phyloP scores from a whole-genome alignment of 2,329 filamentous ascomycete species.

The Arthrinium puccinioides region DNA sequence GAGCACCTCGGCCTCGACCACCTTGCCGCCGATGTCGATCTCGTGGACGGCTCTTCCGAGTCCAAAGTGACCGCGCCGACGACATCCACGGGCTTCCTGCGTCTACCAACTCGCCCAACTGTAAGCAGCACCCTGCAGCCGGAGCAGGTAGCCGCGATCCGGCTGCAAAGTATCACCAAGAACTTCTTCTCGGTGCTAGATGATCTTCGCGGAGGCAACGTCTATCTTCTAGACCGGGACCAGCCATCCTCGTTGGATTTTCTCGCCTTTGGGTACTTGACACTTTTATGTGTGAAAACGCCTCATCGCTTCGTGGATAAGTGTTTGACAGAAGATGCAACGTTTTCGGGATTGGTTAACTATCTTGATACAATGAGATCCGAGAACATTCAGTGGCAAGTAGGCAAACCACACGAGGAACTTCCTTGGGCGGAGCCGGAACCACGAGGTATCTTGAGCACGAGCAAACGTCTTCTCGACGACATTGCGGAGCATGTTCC shows the following conservation, averaged over 20 bases:
- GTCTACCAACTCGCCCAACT: slow-evolving; percentile 19
- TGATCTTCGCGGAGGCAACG: slow-evolving; percentile 48
- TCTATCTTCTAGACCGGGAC: slow-evolving; percentile 41
- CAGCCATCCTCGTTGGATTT: slow-evolving; percentile 66
- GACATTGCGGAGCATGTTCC: slow-evolving; percentile 23
- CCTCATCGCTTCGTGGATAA: slow-evolving; percentile 35
- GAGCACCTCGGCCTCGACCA: slow-evolving; percentile 62
- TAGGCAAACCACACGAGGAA: slow-evolving; percentile 1
- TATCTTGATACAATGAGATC: slow-evolving; percentile 13
- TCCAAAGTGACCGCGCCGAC: slow-evolving; percentile 26
- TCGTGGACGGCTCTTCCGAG: slow-evolving; percentile 21
- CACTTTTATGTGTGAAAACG: slow-evolving; percentile 55
- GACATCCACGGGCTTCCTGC: slow-evolving; percentile 26
- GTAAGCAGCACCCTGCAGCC: slow-evolving; percentile 46
- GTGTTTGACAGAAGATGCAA: slow-evolving; percentile 16
- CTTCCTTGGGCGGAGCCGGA: slow-evolving; percentile 14
- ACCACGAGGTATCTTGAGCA: slow-evolving; percentile 8
- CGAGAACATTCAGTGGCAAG: slow-evolving; percentile 1
- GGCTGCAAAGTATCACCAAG: slow-evolving; percentile 64
- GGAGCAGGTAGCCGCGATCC: slow-evolving; percentile 66
- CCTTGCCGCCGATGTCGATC: slow-evolving; percentile 52
- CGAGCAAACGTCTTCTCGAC: slow-evolving; percentile 20
- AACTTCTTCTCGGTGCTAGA: slow-evolving; percentile 67
- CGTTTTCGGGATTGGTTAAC: slow-evolving; percentile 12
- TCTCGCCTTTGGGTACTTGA: slow-evolving; percentile 71